Base-by-base conservation (phyloP, 805 yeast species). In the Maudiozyma serrabonitensis region DNA sequence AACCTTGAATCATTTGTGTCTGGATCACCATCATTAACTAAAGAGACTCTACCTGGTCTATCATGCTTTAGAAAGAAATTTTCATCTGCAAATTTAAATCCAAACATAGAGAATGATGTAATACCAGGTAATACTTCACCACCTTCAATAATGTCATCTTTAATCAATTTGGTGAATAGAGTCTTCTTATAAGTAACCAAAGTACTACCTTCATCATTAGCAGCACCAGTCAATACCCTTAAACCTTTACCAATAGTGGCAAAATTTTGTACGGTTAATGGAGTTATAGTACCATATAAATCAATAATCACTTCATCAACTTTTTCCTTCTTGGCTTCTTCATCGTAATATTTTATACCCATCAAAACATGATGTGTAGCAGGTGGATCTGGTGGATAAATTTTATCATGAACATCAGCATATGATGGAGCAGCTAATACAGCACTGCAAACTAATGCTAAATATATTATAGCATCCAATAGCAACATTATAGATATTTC, bases 101-200 rank as follows among this genome's bases (percentile, higher is more conserved):
- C 96, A 67, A 80, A 85, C 58, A 87, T 82, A 26, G 95, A 84
- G 57, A 74, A 73, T 12, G 96, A 91, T 15, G 93, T 95, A 49
- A 78, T 72, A 15, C 91, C 90, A 25, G 74, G 75, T 55, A 84
- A 81, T 63, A 83, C 81, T 67, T 87, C 91, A 54, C 96, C 96
- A 50, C 95, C 95, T 70, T 87, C 95, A 57, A 89, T 76, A 84
- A 87, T 81, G 64, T 85, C 86, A 50, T 75, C 75, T 42, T 79
- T 74, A 52, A 86, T 82, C 46, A 88, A 80, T 52, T 90, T 76
- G 69, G 85, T 93, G 76, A 88, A 84, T 21, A 72, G 66, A 6
- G 88, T 76, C 52, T 74, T 75, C 56, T 73, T 71, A 70, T 83
- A 87, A 2, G 2, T 75, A 68, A 38, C 42, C 3, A 35, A 7